phyloP scores from a whole-genome alignment of 495 filamentous ascomycete species.

The Pyrenula aspistea region DNA sequence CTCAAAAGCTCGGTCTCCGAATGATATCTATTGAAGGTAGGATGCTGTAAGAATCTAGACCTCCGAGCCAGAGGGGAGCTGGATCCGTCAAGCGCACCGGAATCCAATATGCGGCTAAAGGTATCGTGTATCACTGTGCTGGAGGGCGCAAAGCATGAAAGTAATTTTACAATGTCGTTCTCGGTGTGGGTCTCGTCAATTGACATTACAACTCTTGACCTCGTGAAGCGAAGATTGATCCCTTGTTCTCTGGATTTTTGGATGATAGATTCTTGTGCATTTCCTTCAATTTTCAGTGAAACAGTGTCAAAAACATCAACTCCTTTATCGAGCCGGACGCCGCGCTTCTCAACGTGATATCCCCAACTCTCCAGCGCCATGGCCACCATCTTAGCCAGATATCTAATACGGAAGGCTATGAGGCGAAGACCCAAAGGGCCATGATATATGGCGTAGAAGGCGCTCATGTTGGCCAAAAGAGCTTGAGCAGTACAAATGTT shows the following conservation, averaged over 20 bases:
- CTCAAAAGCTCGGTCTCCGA: slow-evolving; percentile 93
- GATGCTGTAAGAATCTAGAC: slow-evolving; percentile 72
- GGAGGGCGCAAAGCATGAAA: slow-evolving; percentile 40
- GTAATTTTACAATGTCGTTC: slow-evolving; percentile 47
- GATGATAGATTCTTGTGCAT: slow-evolving; percentile 35
- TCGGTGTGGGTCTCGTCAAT: slow-evolving; percentile 55
- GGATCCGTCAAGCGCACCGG: slow-evolving; percentile 12
- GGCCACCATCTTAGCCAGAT: slow-evolving; percentile 58
- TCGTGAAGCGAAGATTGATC: slow-evolving; percentile 56
- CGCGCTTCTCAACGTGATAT: slow-evolving; percentile 45
- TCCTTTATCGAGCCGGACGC: slow-evolving; percentile 36
- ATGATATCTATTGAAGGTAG: slow-evolving; percentile 94
- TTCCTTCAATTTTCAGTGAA: slow-evolving; percentile 41
- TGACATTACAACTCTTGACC: slow-evolving; percentile 51
- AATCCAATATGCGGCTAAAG: not conserved
- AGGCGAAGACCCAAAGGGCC: slow-evolving; percentile 74
- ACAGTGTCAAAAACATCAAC: slow-evolving; percentile 72
- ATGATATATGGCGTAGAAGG: slow-evolving; percentile 97
- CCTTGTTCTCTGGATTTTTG: slow-evolving; percentile 34
- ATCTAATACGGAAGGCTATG: slow-evolving; percentile 70
- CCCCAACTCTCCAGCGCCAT: slow-evolving; percentile 54
- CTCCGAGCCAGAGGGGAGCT: slow-evolving; percentile 43
- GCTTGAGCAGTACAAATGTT: slow-evolving; percentile 98
- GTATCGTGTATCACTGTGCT: slow-evolving; percentile 6
- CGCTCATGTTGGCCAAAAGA: slow-evolving; percentile 90